phyloP scores from a whole-genome alignment of 768 basidiomycete species.

The Leccinum subgranulosum region DNA sequence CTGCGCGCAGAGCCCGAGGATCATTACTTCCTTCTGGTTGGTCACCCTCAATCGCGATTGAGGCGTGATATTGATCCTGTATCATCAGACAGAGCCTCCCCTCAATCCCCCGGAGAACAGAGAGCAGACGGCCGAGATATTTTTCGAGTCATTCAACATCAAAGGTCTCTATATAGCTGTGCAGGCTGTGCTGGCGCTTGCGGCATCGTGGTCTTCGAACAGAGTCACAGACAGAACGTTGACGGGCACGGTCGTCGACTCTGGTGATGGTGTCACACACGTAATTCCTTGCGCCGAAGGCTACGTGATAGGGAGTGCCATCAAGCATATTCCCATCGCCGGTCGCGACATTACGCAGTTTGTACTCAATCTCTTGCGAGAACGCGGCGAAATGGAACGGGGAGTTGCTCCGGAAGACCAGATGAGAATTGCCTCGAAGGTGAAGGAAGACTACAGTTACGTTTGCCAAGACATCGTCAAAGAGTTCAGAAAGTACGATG shows the following conservation, averaged over 20 bases:
- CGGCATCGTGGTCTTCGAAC: slow-evolving; percentile 94
- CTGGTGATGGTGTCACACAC: slow-evolving; percentile 98
- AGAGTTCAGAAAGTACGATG: slow-evolving; percentile 98
- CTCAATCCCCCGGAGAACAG: slow-evolving; percentile 98
- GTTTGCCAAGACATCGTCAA: slow-evolving; percentile 99
- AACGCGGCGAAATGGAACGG: slow-evolving; percentile 86
- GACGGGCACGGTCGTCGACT: slow-evolving; percentile 97
- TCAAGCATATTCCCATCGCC: slow-evolving; percentile 98
- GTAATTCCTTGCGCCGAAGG: slow-evolving; percentile 96
- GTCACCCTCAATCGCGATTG: slow-evolving; percentile 28
- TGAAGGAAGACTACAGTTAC: slow-evolving; percentile 98
- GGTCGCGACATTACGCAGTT: slow-evolving; percentile 97
- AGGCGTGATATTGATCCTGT: background rate
- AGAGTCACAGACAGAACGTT: slow-evolving; percentile 86
- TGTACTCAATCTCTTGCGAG: slow-evolving; percentile 92
- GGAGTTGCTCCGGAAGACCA: slow-evolving; percentile 93
- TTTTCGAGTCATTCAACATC: slow-evolving; percentile 99
- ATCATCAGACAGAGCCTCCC: slow-evolving; percentile 92
- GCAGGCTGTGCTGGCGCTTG: slow-evolving; percentile 96
- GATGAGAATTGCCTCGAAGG: slow-evolving; percentile 82
- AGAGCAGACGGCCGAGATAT: slow-evolving; percentile 98
- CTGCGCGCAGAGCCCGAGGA: slow-evolving; percentile 97
- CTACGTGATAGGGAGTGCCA: slow-evolving; percentile 97
- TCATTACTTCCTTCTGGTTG: slow-evolving; percentile 94
- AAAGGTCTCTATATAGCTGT: slow-evolving; percentile 98